Evolutionary conservation across 208 protist genomes (phyloP).

Genomic region (Leishmania major): DNA sequence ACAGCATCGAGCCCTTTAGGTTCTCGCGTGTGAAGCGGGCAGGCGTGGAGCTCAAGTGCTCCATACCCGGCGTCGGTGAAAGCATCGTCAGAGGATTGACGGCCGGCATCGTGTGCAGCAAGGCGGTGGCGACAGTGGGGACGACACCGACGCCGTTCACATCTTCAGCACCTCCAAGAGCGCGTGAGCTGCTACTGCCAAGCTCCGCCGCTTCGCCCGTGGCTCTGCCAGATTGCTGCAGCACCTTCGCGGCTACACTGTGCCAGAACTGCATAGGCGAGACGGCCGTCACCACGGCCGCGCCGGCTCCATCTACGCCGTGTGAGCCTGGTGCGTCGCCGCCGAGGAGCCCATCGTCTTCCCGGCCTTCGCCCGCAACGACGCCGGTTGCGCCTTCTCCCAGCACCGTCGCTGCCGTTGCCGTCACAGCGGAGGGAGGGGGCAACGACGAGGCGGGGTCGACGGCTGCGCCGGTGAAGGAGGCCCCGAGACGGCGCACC

Average conservation of each 20-base stretch:
- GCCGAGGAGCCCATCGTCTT: not conserved
- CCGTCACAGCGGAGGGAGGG: not conserved
- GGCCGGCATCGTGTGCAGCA: too few relatives aligned
- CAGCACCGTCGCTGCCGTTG: not conserved
- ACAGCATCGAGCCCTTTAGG: conserved; percentile 41
- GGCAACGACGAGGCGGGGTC: not conserved
- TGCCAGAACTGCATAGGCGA: conserved; percentile 29
- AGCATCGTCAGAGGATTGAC: conserved; percentile 7
- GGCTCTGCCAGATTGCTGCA: conserved; percentile 14
- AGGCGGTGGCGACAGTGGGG: not conserved
- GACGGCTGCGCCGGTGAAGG: not conserved
- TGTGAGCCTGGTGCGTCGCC: not conserved
- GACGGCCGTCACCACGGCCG: not conserved
- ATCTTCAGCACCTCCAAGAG: conserved; percentile 6
- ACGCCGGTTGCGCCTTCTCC: not conserved
- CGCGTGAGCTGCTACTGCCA: not conserved
- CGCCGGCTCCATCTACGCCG: not conserved
- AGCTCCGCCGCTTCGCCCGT: not conserved
- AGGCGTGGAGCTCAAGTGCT: conserved; percentile 1
- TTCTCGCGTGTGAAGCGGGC: conserved; percentile 11
- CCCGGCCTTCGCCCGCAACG: not conserved
- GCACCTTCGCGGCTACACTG: conserved; percentile 21
- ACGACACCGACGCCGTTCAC: not conserved
- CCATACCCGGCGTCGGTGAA: conserved; percentile 4
- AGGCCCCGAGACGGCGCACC: not conserved